Evolutionary conservation across 345 rosid genomes (phyloP).

Genomic region (Hypericum androsaemum): DNA sequence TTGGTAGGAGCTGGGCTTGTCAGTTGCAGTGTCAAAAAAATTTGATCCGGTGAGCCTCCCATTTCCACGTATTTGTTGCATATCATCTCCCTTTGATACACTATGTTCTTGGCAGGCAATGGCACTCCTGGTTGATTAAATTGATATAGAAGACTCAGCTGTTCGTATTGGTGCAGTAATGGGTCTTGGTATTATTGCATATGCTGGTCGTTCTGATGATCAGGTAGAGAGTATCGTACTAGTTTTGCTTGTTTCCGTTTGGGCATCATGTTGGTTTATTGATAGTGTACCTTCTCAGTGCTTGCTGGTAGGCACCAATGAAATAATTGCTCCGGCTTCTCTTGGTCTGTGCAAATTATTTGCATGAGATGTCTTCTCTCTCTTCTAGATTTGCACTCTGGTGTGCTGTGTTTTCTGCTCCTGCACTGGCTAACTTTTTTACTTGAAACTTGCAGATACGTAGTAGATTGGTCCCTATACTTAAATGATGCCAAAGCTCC

Average conservation of each 20-base stretch:
- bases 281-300: too few species aligned
- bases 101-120: slow-evolving; percentile 43
- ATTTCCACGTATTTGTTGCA: background rate
- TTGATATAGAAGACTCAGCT: slow-evolving; percentile 65
- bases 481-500: slow-evolving; percentile 61
- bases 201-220: slow-evolving; percentile 83
- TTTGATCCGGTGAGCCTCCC: slow-evolving; percentile 69
- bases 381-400: too few species aligned
- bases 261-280: too few species aligned
- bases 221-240: slow-evolving; percentile 29
- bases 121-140: slow-evolving; percentile 65
- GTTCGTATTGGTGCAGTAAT: slow-evolving; percentile 86
- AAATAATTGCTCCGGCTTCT: too few species aligned
- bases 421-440: background rate
- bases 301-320: too few species aligned
- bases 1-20: slow-evolving; percentile 84
- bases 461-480: slow-evolving; percentile 46
- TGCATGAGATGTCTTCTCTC: too few species aligned
- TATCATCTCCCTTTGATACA: slow-evolving; percentile 14
- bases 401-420: background rate
- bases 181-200: slow-evolving; percentile 91
- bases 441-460: slow-evolving; percentile 46
- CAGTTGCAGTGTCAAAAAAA: slow-evolving; percentile 74
- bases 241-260: background rate
- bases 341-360: too few species aligned